Percentiles rank a stretch among this genome's conserved stretches.
These are phyloP conservation scores for Hyphodiscus sp. DNA, from an alignment of 2,329 filamentous ascomycete species.

Conservation along the genomic window DNA sequence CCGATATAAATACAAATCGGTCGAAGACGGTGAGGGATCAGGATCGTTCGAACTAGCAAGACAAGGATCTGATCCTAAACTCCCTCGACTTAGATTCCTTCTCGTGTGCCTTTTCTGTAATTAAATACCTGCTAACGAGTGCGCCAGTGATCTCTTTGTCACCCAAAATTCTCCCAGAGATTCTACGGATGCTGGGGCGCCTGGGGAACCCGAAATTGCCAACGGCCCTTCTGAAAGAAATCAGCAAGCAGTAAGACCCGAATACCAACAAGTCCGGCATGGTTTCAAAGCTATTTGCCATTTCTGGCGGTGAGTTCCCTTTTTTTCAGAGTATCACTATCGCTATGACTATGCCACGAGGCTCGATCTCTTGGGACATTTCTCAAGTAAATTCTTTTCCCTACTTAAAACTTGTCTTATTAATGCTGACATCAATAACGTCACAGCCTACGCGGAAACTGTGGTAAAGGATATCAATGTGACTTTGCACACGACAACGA, in stretches of 20 bases:
- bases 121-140: not conserved
- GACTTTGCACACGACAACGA: not conserved
- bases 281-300: not conserved
- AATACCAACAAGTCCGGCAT: not conserved
- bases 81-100: too few relatives aligned
- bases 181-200: not conserved
- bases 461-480: not conserved
- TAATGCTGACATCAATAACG: too few relatives aligned
- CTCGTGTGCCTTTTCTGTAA: too few relatives aligned
- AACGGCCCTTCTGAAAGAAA: not conserved
- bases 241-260: not conserved
- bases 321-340: too few relatives aligned
- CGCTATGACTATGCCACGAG: too few relatives aligned
- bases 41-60: too few relatives aligned
- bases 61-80: too few relatives aligned
- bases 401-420: too few relatives aligned
- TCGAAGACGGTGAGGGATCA: too few relatives aligned
- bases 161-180: not conserved
- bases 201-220: not conserved
- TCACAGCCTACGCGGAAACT: not conserved
- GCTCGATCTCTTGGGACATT: too few relatives aligned
- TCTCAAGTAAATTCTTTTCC: too few relatives aligned
- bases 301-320: not conserved
- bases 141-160: constrained; percentile 4
- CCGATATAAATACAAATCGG: too few relatives aligned